phyloP scores from a whole-genome alignment of 2,329 filamentous ascomycete genomes.

The Sordariomycetes sp. region DNA sequence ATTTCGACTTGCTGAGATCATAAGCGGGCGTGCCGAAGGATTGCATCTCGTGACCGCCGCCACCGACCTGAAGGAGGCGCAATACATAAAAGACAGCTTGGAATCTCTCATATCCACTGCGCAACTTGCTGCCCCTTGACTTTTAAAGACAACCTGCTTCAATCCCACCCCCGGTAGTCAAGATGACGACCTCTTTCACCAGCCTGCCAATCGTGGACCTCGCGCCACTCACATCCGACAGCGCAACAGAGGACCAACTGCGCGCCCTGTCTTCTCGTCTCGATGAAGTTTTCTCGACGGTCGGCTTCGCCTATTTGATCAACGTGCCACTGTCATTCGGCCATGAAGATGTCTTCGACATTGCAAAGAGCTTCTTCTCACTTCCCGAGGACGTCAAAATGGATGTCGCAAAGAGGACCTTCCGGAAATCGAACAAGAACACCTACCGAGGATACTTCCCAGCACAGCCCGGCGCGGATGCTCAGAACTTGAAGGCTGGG shows the following conservation, averaged over 20 bases:
- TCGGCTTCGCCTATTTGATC: conserved; percentile 34
- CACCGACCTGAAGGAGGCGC: too few species aligned
- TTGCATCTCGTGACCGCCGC: too few species aligned
- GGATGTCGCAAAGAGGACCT: conserved; percentile 30
- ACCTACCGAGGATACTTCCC: conserved; percentile 36
- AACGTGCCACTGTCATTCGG: conserved; percentile 29
- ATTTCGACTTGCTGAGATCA: too few species aligned
- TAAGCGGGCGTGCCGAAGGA: too few species aligned
- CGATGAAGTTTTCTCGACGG: conserved; percentile 31
- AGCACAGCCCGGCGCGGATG: conserved; percentile 22
- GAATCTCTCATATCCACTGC: too few species aligned
- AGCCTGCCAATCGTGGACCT: conserved; percentile 32
- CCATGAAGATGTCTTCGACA: conserved; percentile 29
- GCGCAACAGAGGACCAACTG: conserved; percentile 15
- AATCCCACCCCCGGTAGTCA: too few species aligned
- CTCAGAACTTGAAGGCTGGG: conserved; percentile 34
- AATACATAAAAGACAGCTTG: too few species aligned
- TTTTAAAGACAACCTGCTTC: too few species aligned
- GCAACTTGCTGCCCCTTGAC: too few species aligned
- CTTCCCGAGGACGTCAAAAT: conserved; percentile 25
- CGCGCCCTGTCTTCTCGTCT: conserved; percentile 22
- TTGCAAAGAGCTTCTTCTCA: conserved; percentile 28
- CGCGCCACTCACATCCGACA: conserved; percentile 16
- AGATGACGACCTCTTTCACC: conserved; percentile 30
- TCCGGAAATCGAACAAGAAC: conserved; percentile 25